Evolutionary conservation across 805 yeast genomes (phyloP).

Genomic region (Candida argentea): DNA sequence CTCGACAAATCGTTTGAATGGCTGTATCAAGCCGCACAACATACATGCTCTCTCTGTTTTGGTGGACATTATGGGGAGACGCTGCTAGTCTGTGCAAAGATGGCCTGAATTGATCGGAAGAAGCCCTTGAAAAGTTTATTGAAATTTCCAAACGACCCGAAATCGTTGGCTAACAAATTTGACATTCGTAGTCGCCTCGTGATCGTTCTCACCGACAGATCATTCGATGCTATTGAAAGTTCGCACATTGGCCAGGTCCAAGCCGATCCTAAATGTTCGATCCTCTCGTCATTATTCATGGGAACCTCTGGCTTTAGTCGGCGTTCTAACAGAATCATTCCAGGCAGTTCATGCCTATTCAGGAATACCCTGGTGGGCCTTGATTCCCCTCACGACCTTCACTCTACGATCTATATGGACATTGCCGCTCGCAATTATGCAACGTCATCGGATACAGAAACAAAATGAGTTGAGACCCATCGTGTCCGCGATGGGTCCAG

Average conservation of each 20-base stretch:
- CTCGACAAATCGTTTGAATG: conserved; percentile 59
- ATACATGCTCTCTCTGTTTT: conserved; percentile 89
- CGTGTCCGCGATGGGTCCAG: conserved; percentile 65
- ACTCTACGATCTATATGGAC: conserved; percentile 58
- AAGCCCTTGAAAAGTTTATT: neutral
- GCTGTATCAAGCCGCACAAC: conserved; percentile 90
- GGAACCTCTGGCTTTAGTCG: conserved; percentile 23
- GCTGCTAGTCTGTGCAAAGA: too few species aligned
- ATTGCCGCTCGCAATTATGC: conserved; percentile 66
- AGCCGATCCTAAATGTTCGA: neutral
- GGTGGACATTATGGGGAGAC: conserved; percentile 32
- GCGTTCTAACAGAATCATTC: conserved; percentile 26
- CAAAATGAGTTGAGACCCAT: conserved; percentile 69
- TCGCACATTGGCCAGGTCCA: too few species aligned
- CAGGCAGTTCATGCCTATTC: conserved; percentile 41
- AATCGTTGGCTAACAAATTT: neutral
- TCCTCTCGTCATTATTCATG: conserved; percentile 18
- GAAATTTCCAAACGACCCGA: neutral
- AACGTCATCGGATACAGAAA: conserved; percentile 55
- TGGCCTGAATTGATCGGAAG: too few species aligned
- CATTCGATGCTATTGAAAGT: neutral
- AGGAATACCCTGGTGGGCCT: conserved; percentile 74
- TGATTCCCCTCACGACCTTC: conserved; percentile 68
- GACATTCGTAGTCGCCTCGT: neutral
- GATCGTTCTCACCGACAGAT: neutral